Percentiles rank a stretch among this genome's conserved stretches.
These are phyloP conservation scores for Ambrosia artemisiifolia DNA, from an alignment of 129 eudicot species.

Conservation along the genomic window DNA sequence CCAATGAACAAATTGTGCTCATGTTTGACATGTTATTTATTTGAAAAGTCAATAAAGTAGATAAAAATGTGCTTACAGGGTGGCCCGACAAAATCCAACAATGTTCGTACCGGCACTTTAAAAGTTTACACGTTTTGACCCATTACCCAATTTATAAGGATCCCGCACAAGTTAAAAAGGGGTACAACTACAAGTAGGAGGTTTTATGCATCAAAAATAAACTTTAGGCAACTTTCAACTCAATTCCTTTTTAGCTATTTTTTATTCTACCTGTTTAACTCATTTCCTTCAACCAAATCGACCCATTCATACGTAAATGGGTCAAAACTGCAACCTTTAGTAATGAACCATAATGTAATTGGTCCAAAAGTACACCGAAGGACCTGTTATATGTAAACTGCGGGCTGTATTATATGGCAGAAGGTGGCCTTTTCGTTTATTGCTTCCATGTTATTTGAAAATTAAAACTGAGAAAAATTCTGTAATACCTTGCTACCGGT, in stretches of 20 bases:
- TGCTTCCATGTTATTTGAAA: background rate
- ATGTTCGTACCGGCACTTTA: background rate
- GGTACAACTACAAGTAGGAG: background rate
- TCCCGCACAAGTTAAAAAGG: too few species aligned
- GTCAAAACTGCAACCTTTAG: background rate
- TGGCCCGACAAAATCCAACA: background rate
- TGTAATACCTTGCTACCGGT: slow-evolving; percentile 61
- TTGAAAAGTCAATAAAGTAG: background rate
- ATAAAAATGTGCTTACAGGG: background rate
- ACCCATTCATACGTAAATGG: background rate
- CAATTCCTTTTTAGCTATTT: background rate
- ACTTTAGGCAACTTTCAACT: background rate
- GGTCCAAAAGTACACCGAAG: background rate
- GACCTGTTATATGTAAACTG: slow-evolving; percentile 3
- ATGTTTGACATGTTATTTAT: background rate
- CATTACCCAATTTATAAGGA: background rate
- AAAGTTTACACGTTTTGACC: background rate
- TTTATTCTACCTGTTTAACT: background rate
- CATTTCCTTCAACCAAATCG: background rate
- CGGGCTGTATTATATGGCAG: background rate
- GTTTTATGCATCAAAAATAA: background rate
- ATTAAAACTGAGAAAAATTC: background rate
- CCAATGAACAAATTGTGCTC: background rate
- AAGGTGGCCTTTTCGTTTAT: slow-evolving; percentile 3
- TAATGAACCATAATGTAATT: background rate